A percentile compares a stretch with the other conserved stretches of the same genome.
These are phyloP conservation scores for Tylopilus sp. DNA, from an alignment of 768 basidiomycete species.

Conservation along the genomic window DNA sequence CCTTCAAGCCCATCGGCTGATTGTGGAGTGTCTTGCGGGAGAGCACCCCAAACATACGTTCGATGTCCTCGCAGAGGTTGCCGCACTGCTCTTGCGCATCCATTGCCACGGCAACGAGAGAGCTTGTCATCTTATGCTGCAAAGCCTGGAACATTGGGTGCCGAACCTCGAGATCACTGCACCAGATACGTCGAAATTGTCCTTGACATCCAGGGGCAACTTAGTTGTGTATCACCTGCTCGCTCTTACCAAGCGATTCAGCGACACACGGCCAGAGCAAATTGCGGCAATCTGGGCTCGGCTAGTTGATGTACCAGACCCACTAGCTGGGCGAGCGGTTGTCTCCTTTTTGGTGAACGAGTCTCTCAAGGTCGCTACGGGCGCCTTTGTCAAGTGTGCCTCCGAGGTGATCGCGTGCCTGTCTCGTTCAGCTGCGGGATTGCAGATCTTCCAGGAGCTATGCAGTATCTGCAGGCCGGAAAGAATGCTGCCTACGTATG, in stretches of 20 bases:
- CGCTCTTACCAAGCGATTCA: conserved; percentile 75
- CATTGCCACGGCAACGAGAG: conserved; percentile 46
- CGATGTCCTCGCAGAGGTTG: conserved; percentile 65
- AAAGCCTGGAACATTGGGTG: conserved; percentile 83
- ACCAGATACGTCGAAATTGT: conserved; percentile 38
- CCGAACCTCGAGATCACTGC: conserved; percentile 58
- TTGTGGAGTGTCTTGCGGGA: conserved; percentile 75
- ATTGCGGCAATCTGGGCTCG: conserved; percentile 76
- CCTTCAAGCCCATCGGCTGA: conserved; percentile 71
- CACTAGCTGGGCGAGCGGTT: conserved; percentile 74
- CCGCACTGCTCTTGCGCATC: conserved; percentile 67
- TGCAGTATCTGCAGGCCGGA: conserved; percentile 81
- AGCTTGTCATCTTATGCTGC: conserved; percentile 60
- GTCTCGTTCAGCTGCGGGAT: conserved; percentile 70
- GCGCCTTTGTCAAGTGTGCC: conserved; percentile 73
- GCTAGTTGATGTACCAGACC: conserved; percentile 67
- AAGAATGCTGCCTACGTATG: conserved; percentile 76
- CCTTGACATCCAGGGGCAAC: conserved; percentile 45
- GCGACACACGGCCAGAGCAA: conserved; percentile 73
- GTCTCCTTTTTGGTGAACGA: conserved; percentile 85
- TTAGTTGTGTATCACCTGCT: conserved; percentile 76
- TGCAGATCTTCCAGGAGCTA: conserved; percentile 76
- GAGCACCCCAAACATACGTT: conserved; percentile 67
- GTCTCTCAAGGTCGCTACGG: conserved; percentile 77
- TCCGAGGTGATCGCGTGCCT: conserved; percentile 81